Base-by-base conservation (phyloP, 2,329 filamentous ascomycete species). In the Colletotrichum chrysophilum region DNA sequence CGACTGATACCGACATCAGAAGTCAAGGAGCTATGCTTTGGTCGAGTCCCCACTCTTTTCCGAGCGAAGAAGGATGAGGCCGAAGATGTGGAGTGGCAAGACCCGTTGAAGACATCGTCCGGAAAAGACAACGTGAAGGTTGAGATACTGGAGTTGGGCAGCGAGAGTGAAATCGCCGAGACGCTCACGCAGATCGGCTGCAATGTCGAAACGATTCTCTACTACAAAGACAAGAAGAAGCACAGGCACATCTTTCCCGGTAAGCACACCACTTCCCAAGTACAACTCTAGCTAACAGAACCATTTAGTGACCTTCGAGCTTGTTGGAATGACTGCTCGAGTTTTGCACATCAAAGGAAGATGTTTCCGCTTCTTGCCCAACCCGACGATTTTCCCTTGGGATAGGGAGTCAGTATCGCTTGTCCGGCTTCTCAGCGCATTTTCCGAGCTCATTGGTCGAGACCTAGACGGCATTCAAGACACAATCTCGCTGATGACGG, bases 331-430 rank as follows among this genome's bases (percentile, higher is more conserved):
- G 85, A 77, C 87, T 2, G 84, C 82, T 2, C 79, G 83, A 18
- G 81, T 81, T 1, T 67, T 86, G 7, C 82, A 86, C 3, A 80
- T 86, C 0, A 79, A 81, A 6, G 80, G 82, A 4, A 83, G 81
- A 9, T 82, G 80, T 26, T 88, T 87, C 70, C 82, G 82, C 26
- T 84, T 85, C 80, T 79, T 88, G 9, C 86, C 86, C 0, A 88
- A 88, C 66, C 86, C 86, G 0, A 91, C 90, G 0, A 84, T 86
- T 2, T 88, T 89, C 66, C 82, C 81, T n/a, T 92, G 89, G 89
- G 86, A 91, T 72, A 88, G 85, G 72, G 84, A 86, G 26, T 86
- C 86, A 1, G 85, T 90, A n/a, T 87, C 85, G 34, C 78, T 90
- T 1, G 79, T 81, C 9, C 85, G 84, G 61, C 79, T 90, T 1